A percentile compares a stretch with the other conserved stretches of the same genome.
phyloP scores from a whole-genome alignment of 176 grass and related monocot genomes.

The Oryza nivara region DNA sequence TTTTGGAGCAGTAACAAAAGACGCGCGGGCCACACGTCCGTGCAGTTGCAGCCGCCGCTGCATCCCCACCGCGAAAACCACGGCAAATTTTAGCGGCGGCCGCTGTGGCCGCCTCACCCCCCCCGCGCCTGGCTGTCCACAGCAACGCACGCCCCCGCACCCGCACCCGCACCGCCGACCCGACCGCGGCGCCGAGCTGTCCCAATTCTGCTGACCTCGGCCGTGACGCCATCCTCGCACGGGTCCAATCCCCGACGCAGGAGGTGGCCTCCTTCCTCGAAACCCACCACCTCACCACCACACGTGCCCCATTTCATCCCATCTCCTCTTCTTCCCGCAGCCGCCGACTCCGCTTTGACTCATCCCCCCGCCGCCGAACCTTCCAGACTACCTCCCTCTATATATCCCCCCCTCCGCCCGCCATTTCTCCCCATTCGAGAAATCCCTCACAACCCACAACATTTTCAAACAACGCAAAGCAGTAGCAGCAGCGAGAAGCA shows the following conservation, averaged over 20 bases:
- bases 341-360: constrained; percentile 22
- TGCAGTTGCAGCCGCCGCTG: neutral
- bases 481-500: neutral
- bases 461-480: neutral
- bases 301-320: constrained; percentile 45
- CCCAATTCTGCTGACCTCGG: constrained; percentile 45
- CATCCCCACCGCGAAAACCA: neutral
- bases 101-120: no score
- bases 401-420: neutral
- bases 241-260: neutral
- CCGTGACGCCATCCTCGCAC: constrained; percentile 32
- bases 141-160: no score
- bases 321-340: neutral
- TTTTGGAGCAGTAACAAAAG: neutral
- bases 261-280: constrained; percentile 27
- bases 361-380: neutral
- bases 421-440: neutral
- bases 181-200: neutral
- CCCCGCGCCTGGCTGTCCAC: neutral
- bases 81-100: neutral
- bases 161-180: neutral
- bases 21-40: neutral
- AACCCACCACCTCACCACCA: constrained; percentile 40
- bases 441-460: neutral
- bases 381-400: constrained; percentile 33